A percentile compares a stretch with the other conserved stretches of the same genome.
phyloP scores from a whole-genome alignment of 305 asterid genomes.

The Plantago coronopus region DNA sequence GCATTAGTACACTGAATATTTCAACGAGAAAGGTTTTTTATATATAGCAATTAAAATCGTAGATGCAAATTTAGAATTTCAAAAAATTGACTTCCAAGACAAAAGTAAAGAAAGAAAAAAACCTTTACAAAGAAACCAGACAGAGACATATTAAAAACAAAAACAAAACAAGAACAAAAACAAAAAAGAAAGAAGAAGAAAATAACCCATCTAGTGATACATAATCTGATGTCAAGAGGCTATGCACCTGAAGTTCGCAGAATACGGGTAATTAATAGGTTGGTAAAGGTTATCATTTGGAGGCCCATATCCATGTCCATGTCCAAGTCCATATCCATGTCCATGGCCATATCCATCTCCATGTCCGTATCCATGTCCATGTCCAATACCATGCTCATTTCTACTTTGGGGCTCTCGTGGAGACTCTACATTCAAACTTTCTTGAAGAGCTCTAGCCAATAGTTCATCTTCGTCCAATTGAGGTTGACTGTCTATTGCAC shows the following conservation, averaged over 20 bases:
- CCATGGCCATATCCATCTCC: constrained; percentile 26
- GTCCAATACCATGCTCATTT: constrained; percentile 34
- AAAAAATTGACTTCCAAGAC: no score
- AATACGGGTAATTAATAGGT: constrained; percentile 37
- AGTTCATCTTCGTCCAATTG: constrained; percentile 74
- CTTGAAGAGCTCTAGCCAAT: constrained; percentile 79
- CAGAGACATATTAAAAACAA: no score
- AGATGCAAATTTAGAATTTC: no score
- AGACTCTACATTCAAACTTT: constrained; percentile 62
- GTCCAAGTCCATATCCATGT: constrained; percentile 26
- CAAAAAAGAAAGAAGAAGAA: neutral
- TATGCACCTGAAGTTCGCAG: constrained; percentile 39
- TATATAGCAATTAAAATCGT: no score
- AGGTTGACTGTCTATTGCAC: constrained; percentile 30
- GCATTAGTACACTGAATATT: neutral
- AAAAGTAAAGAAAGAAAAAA: no score
- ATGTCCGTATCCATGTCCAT: constrained; percentile 29
- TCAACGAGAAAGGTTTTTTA: constrained; percentile 1
- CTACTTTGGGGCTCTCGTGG: constrained; percentile 43
- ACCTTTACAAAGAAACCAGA: no score
- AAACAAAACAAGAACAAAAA: neutral
- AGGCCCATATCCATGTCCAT: constrained; percentile 36
- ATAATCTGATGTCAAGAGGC: neutral
- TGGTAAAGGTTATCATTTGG: constrained; percentile 37
- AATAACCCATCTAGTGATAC: neutral